phyloP scores from a whole-genome alignment of 306 rosid species.

The Citrullus mucosospermus region DNA sequence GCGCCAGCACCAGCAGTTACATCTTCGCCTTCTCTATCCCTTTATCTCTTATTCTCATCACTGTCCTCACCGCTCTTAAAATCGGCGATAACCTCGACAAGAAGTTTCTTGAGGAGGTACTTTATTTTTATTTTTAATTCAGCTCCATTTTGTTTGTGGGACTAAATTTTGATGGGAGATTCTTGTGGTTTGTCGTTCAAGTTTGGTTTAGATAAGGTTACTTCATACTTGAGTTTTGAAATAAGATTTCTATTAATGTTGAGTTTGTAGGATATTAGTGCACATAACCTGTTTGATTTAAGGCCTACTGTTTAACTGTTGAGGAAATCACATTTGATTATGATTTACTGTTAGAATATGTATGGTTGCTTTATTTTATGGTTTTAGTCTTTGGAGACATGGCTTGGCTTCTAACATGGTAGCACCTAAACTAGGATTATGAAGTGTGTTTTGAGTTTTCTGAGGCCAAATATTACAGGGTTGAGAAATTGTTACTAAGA shows the following conservation, averaged over 20 bases:
- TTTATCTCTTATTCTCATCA: conserved; percentile 46
- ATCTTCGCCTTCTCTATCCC: conserved; percentile 56
- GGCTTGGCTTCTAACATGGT: background rate
- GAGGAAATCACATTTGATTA: background rate
- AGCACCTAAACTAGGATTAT: background rate
- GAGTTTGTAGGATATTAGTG: background rate
- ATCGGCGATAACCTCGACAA: conserved; percentile 56
- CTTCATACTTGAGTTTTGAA: background rate
- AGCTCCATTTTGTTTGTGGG: background rate
- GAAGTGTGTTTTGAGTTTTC: background rate
- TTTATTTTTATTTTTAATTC: background rate
- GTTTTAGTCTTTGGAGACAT: background rate
- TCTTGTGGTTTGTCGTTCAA: background rate
- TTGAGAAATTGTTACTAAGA: background rate
- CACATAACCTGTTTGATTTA: background rate
- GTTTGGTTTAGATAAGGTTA: background rate
- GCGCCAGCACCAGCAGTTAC: conserved; percentile 38
- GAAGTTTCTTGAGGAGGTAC: conserved; percentile 69
- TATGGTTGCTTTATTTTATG: background rate
- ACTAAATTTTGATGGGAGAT: background rate
- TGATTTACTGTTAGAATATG: background rate
- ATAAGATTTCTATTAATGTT: background rate
- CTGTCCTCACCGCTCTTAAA: conserved; percentile 42
- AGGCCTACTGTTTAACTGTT: background rate
- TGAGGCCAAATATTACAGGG: background rate